Evolutionary conservation across 192 early-diverging fungal species (phyloP), one percentile per base, ranked within the genome.

Genomic region (Diversispora eburnea): DNA sequence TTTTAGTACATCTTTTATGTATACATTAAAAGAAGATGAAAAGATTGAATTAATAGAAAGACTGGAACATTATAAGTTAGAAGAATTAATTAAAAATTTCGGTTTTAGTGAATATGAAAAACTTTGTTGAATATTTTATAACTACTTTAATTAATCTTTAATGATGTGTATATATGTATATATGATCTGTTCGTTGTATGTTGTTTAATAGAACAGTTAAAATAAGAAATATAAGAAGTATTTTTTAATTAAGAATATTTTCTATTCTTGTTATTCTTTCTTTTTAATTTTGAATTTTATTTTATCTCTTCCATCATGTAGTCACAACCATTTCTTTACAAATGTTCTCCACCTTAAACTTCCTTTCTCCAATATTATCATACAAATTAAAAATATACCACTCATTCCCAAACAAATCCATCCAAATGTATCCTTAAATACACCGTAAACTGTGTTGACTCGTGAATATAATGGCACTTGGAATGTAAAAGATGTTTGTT

Each of bases 401-500:
- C 22, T 68, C 15, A 47, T 41, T 13, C 19, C 15, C 17, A 68
- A 46, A 54, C 67, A 68, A 17, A 68, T 33, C 47, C 51, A 68
- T 33, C 67, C 67, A 22, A 49, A 68, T 17, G 67, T 54, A 13
- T 68, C 67, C 12, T 48, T 48, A 54, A 68, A 39, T 54, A 49
- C 17, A 5, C 46, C 46, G 25, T 68, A 68, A 49, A 68, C 67
- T 25, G 67, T 68, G 33, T 52, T 68, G 3, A 68, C 22, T 51
- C 67, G 49, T 68, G 15, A 76, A n/a, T 87, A 86, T 74, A 84
- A 85, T 7, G 72, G 76, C 41, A 75, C 86, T 12, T 62, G 76
- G 48, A 78, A 82, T 52, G 58, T 62, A 39, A 62, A 17, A 62
- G 7, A 25, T 62, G 15, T 25, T 25, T 17, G n/a, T 15, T 73